Evolutionary conservation across 2,329 filamentous ascomycete genomes (phyloP).

Genomic region (Fusarium mangiferae): DNA sequence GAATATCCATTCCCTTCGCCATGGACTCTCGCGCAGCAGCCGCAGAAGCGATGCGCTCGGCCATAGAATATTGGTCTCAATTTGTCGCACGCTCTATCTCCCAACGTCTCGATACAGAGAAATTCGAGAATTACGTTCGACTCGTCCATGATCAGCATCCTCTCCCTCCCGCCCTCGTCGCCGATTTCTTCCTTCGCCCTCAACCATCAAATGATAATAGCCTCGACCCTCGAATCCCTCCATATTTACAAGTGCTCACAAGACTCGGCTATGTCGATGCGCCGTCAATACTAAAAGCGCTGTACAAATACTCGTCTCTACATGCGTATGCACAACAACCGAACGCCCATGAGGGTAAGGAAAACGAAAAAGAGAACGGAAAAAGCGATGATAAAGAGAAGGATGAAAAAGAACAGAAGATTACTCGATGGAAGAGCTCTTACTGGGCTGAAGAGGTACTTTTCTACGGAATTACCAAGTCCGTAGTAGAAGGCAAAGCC

Average conservation of each 20-base stretch:
- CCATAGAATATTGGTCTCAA: constrained; percentile 57
- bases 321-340: constrained; percentile 48
- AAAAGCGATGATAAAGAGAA: constrained; percentile 37
- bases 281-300: constrained; percentile 63
- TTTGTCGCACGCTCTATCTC: constrained; percentile 64
- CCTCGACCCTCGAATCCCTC: constrained; percentile 68
- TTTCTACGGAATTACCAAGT: constrained; percentile 91
- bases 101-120: constrained; percentile 61
- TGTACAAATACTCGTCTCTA: constrained; percentile 68
- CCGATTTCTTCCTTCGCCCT: constrained; percentile 69
- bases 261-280: constrained; percentile 63
- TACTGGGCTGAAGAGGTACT: constrained; percentile 85
- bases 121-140: constrained; percentile 63
- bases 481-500: constrained; percentile 70
- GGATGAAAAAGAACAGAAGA: constrained; percentile 26
- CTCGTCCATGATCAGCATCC: constrained; percentile 63
- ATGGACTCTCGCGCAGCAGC: constrained; percentile 44
- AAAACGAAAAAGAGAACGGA: constrained; percentile 17
- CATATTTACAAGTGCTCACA: constrained; percentile 68
- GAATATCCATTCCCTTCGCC: neutral
- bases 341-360: constrained; percentile 35
- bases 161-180: constrained; percentile 61
- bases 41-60: constrained; percentile 40
- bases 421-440: constrained; percentile 64
- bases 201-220: constrained; percentile 58